These are phyloP conservation scores for Chamaenerion angustifolium DNA, from an alignment of 345 rosid genomes.

Conservation along the genomic window DNA sequence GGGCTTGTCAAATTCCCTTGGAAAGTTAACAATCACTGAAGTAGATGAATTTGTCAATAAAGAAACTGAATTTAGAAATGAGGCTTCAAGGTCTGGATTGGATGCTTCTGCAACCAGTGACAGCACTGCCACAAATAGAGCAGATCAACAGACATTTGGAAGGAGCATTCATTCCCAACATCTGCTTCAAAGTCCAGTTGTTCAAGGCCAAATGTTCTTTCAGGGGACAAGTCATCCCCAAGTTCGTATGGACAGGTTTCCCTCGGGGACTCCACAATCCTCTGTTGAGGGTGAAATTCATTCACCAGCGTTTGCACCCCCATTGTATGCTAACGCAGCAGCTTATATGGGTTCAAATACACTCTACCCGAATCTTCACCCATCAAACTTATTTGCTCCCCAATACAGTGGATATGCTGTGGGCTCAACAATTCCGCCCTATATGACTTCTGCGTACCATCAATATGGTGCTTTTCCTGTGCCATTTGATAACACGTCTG, in stretches of 20 bases:
- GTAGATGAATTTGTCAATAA: slow-evolving; percentile 24
- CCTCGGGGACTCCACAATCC: slow-evolving; percentile 30
- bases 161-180: slow-evolving; percentile 28
- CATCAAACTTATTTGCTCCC: slow-evolving; percentile 52
- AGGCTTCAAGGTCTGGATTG: slow-evolving; percentile 24
- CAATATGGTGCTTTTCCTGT: slow-evolving; percentile 50
- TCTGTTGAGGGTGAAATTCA: slow-evolving; percentile 39
- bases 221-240: slow-evolving; percentile 35
- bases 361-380: slow-evolving; percentile 54
- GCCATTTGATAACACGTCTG: slow-evolving; percentile 43
- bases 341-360: slow-evolving; percentile 66
- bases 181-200: slow-evolving; percentile 24
- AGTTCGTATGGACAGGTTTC: slow-evolving; percentile 19
- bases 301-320: slow-evolving; percentile 55
- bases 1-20: slow-evolving; percentile 19
- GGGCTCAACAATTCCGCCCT: slow-evolving; percentile 47
- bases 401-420: slow-evolving; percentile 59
- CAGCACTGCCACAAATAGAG: slow-evolving; percentile 26
- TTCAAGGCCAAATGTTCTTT: slow-evolving; percentile 22
- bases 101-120: slow-evolving; percentile 21
- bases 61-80: slow-evolving; percentile 24
- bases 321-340: slow-evolving; percentile 45
- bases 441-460: slow-evolving; percentile 59
- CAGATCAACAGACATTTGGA: slow-evolving; percentile 42
- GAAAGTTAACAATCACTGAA: slow-evolving; percentile 15